Base-by-base conservation (phyloP, 768 basidiomycete genomes). In the Agaricus blazei region DNA sequence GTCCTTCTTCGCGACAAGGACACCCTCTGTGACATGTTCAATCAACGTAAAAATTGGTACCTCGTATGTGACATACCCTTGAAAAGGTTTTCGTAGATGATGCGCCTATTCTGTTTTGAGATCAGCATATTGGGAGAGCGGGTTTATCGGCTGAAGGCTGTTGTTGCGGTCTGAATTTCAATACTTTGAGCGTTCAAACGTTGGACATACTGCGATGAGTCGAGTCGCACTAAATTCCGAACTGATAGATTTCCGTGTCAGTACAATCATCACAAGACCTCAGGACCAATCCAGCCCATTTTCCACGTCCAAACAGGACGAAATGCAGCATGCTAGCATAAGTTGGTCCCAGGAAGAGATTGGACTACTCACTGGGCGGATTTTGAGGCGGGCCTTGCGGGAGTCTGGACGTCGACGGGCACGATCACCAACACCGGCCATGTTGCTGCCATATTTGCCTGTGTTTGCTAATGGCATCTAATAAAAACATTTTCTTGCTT, bases 11-110 rank as follows among this genome's bases (percentile, higher is more conserved):
- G 97, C 97, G 72, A 98, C 97, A 65, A 98, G 78, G 59, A 98
- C 96, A 68, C 96, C 96, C 88, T 99, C 95, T 94, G 67, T 41
- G 14, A 26, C 34, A 48, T 15, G n/a, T n/a, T 28, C 0, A 57
- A 49, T 36, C 9, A 49, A 28, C 19, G 15, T 4, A 11, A 36
- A 34, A 5, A 6, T 4, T 8, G 27, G 4, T 14, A 12, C 47
- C 9, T n/a, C 23, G 23, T 24, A 29, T 28, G 29, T 38, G 27
- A 74, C 87, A 62, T 62, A 94, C 93, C 94, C 79, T 97, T 97
- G 91, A 99, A 99, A 82, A 99, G 94, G 81, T 89, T 90, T 78
- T 99, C 95, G 81, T 97, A 99, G 82, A 99, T 98, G 71, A 82
- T 73, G 68, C 92, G 90, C 77, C 88, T 83, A 83, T 98, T 91